Evolutionary conservation across 768 basidiomycete genomes (phyloP), one percentile per base, ranked within the genome.

Genomic region (Candolleomyces efflorescens): DNA sequence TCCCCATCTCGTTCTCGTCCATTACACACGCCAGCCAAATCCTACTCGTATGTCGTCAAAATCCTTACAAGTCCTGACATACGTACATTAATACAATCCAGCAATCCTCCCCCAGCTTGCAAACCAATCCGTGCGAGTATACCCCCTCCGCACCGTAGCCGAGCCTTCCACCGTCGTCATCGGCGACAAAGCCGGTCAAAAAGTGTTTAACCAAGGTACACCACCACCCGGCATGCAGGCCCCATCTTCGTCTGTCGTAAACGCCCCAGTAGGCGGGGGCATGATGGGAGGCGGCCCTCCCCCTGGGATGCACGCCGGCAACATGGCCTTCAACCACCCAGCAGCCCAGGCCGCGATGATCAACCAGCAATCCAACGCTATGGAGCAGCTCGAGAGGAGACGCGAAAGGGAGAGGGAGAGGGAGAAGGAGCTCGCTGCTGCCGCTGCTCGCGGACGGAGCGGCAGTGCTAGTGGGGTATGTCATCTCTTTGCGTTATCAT

Each of bases 101-200:
- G 90, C 78, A 47, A 84, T 89, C 63, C 70, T 78, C 3, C 86
- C 85, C 3, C 70, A 79, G 6, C 62, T 88, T 32, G 71, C 80
- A 58, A 82, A 79, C 63, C 82, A 82, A 56, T 86, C 89, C 10
- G 77, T 85, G 13, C 87, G 91, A 46, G 72, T 73, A 36, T 92
- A 91, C 65, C 92, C 92, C 4, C 77, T 92, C 15, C 82, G 86
- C 26, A 73, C 75, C 11, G 71, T 86, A 43, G 85, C 80, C 59
- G 89, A 92, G 60, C 85, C 87, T 0, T 62, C 82, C 2, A 75
- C 91, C 15, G 92, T 76, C 66, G 86, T 93, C 46, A 65, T 83
- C 48, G 91, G 90, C 20, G 89, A 89, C 15, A 87, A 85, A 61
- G 73, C 74, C 32, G 91, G 91, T 0, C 85, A 89, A 68, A 90